Conservation (phyloP, 371 early-diverging fungal species). For the Rhizomucor pusillus region DNA sequence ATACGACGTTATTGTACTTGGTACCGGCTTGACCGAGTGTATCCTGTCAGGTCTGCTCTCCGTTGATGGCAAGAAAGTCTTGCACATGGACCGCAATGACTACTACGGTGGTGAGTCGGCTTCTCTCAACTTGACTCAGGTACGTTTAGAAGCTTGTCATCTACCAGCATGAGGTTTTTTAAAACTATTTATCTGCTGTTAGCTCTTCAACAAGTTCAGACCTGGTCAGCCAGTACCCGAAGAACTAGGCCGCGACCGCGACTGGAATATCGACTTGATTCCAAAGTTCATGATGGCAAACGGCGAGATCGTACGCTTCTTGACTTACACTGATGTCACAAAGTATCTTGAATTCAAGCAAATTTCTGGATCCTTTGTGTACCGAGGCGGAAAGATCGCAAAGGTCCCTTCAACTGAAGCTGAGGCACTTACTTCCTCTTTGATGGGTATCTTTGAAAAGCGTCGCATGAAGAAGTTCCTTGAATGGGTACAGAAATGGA, state of each 20-base stretch:
- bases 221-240: constrained; percentile 61
- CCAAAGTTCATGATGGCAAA: constrained; percentile 99
- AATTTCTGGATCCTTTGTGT: constrained; percentile 97
- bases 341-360: constrained; percentile 98
- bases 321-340: constrained; percentile 95
- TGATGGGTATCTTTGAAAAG: constrained; percentile 97
- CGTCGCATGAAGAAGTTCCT: constrained; percentile 95
- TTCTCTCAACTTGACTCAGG: constrained; percentile 90
- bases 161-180: not conserved
- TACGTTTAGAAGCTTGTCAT: constrained; percentile 20
- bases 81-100: constrained; percentile 98
- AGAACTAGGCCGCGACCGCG: constrained; percentile 83
- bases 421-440: constrained; percentile 85
- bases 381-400: constrained; percentile 78
- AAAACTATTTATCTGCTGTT: not conserved
- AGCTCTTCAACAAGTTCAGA: constrained; percentile 90
- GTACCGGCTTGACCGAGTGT: constrained; percentile 99
- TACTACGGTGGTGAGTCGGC: constrained; percentile 99
- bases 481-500: constrained; percentile 90
- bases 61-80: constrained; percentile 97
- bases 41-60: constrained; percentile 98
- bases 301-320: constrained; percentile 85
- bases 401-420: constrained; percentile 94
- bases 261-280: constrained; percentile 97
- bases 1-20: constrained; percentile 96